Evolutionary conservation across 768 basidiomycete species (phyloP).

Genomic region (Suillus subluteus): DNA sequence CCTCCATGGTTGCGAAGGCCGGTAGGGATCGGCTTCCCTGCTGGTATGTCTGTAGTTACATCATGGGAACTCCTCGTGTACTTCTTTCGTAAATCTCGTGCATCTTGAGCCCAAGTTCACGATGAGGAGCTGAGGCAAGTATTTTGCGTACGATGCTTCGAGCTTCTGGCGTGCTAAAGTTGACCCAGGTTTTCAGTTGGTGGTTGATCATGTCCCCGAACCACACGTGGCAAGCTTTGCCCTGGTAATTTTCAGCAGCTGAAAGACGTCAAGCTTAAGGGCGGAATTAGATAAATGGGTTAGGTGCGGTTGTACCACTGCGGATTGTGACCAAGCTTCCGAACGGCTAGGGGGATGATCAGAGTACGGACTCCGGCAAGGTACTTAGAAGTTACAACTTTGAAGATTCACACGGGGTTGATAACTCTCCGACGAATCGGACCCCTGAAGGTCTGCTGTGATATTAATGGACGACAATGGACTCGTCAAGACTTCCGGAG

Average conservation of each 20-base stretch:
- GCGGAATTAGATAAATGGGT: not conserved
- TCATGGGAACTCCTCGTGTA: constrained; percentile 14
- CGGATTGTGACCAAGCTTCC: not conserved
- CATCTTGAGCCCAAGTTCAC: constrained; percentile 15
- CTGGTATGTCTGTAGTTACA: constrained; percentile 6
- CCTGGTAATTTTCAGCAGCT: not conserved
- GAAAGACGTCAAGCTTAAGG: not conserved
- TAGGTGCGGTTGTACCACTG: not conserved
- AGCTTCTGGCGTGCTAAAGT: constrained; percentile 13
- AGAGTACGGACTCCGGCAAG: not conserved
- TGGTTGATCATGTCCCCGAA: constrained; percentile 3
- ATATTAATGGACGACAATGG: no score
- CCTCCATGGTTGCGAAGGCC: constrained; percentile 6
- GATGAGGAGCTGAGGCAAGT: constrained; percentile 12
- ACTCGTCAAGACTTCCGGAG: no score
- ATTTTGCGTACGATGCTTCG: constrained; percentile 15
- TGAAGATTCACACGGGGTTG: not conserved
- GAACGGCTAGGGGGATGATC: not conserved
- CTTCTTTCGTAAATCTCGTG: constrained; percentile 23
- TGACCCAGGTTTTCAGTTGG: constrained; percentile 10
- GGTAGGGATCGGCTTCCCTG: not conserved
- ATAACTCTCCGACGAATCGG: not conserved
- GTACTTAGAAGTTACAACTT: not conserved
- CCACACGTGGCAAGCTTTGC: not conserved
- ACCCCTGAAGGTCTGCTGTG: not conserved